These are phyloP conservation scores for Solanum commersonii DNA, from an alignment of 257 asterid genomes.

Conservation along the genomic window DNA sequence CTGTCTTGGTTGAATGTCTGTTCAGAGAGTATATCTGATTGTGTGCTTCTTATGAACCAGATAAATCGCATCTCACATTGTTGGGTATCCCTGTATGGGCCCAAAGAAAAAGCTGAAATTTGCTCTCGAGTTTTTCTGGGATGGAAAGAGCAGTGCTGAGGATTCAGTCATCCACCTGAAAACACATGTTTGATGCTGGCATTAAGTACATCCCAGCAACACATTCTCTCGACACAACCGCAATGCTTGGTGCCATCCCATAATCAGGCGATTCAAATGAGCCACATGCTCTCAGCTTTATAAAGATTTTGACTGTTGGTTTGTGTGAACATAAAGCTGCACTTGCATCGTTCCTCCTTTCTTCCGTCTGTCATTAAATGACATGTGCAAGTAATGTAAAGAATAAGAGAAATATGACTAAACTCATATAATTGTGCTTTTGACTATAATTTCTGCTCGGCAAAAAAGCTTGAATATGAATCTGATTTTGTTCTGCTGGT, in stretches of 20 bases:
- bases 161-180: conserved; percentile 53
- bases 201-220: conserved; percentile 48
- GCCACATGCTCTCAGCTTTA: too few species aligned
- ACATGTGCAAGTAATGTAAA: too few species aligned
- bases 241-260: conserved; percentile 50
- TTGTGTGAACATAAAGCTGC: too few species aligned
- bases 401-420: too few species aligned
- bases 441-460: too few species aligned
- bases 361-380: too few species aligned
- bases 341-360: too few species aligned
- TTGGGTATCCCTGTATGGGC: conserved; percentile 51
- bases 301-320: too few species aligned
- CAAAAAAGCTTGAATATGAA: too few species aligned
- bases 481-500: too few species aligned
- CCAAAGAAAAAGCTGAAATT: conserved; percentile 48
- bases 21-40: background rate
- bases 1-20: background rate
- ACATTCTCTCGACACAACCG: conserved; percentile 40
- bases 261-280: background rate
- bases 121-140: conserved; percentile 48
- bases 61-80: conserved; percentile 47
- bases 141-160: conserved; percentile 44
- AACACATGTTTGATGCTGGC: conserved; percentile 40
- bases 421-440: too few species aligned
- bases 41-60: conserved; percentile 7